Conservation (phyloP, 768 basidiomycete genomes). For the Xerocomus brunneocitrinus region DNA sequence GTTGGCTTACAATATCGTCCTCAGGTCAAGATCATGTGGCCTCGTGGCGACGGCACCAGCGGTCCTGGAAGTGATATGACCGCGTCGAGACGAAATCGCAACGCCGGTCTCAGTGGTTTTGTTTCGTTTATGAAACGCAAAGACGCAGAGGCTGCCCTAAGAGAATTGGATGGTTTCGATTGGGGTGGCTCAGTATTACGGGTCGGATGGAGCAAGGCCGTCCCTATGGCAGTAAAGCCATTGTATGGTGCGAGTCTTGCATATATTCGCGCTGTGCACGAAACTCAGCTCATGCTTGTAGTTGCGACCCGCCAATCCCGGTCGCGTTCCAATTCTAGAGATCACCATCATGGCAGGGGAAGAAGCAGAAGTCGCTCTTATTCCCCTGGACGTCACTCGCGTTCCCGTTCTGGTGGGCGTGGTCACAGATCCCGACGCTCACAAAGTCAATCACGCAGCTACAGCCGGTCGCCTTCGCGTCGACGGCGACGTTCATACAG, state of each 20-base stretch:
- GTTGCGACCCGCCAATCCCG: constrained; percentile 26
- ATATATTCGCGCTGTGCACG: neutral
- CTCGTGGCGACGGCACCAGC: constrained; percentile 66
- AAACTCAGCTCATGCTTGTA: constrained; percentile 1
- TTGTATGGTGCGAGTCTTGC: constrained; percentile 62
- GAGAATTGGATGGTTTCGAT: constrained; percentile 88
- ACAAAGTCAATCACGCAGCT: constrained; percentile 25
- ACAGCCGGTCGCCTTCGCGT: constrained; percentile 36
- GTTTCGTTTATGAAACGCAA: constrained; percentile 94
- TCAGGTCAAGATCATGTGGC: constrained; percentile 99
- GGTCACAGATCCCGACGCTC: constrained; percentile 24
- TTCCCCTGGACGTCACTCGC: constrained; percentile 24
- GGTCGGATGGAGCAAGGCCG: constrained; percentile 97
- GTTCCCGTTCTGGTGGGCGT: constrained; percentile 31
- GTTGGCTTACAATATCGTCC: neutral
- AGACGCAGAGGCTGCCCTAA: constrained; percentile 85
- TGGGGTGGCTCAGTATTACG: constrained; percentile 89
- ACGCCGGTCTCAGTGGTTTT: constrained; percentile 85
- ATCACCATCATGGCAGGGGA: constrained; percentile 23
- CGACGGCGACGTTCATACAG: constrained; percentile 47
- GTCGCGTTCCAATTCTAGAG: constrained; percentile 33
- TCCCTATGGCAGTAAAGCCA: constrained; percentile 74
- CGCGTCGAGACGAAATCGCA: constrained; percentile 62
- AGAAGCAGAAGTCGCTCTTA: constrained; percentile 26
- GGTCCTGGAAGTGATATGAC: constrained; percentile 79